Evolutionary conservation across 257 asterid genomes (phyloP).

Genomic region (Solanum pimpinellifolium): DNA sequence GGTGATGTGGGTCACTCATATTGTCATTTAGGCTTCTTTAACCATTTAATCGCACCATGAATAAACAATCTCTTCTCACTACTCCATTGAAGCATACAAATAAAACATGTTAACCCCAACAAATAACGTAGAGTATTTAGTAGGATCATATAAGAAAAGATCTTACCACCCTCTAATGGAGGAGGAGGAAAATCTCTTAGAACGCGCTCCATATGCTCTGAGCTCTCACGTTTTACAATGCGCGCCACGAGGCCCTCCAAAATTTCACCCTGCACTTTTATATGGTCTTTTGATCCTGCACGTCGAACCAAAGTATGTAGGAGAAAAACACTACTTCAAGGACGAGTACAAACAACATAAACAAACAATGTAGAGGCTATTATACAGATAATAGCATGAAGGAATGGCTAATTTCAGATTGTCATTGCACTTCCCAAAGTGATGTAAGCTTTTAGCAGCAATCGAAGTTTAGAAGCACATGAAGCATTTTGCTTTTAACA

Average conservation of each 20-base stretch:
- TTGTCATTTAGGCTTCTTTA: neutral
- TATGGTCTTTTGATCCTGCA: slow-evolving; percentile 86
- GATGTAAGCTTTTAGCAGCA: neutral
- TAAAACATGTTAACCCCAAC: neutral
- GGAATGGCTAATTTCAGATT: neutral
- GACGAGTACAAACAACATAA: neutral
- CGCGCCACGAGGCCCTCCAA: slow-evolving; percentile 99
- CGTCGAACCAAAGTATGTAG: neutral
- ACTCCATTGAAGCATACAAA: neutral
- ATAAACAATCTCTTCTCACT: neutral
- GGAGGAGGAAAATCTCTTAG: slow-evolving; percentile 61
- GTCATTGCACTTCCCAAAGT: neutral
- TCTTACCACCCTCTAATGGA: slow-evolving; percentile 62
- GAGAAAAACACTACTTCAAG: neutral
- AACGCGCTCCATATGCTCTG: slow-evolving; percentile 70
- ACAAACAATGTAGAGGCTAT: neutral
- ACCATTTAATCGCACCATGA: neutral
- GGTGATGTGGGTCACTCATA: neutral
- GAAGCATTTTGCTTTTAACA: neutral
- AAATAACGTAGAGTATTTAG: neutral
- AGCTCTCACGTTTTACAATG: slow-evolving; percentile 69
- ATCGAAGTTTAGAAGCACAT: neutral
- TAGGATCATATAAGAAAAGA: neutral
- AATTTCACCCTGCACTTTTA: slow-evolving; percentile 88
- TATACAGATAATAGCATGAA: neutral